These are phyloP conservation scores for Turnera subulata DNA, from an alignment of 345 rosid genomes.

Conservation along the genomic window DNA sequence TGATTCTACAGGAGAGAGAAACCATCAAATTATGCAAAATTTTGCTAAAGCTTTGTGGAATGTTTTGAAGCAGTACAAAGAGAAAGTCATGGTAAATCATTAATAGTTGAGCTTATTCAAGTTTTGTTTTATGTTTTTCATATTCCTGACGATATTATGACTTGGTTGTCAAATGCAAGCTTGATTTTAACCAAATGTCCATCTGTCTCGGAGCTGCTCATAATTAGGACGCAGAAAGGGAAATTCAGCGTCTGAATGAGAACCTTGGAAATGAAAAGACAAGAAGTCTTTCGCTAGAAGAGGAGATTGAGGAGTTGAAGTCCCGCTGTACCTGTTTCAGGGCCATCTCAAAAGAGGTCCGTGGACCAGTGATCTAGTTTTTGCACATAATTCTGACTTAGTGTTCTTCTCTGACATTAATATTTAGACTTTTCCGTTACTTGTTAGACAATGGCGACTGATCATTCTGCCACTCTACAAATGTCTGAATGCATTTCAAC, in stretches of 20 bases:
- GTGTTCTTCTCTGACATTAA: no score
- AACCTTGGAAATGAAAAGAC: conserved; percentile 46
- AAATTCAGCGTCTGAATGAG: conserved; percentile 46
- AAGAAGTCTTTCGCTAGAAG: conserved; percentile 45
- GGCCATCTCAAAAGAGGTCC: conserved; percentile 23
- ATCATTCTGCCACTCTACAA: neutral
- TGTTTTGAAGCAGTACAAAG: conserved; percentile 67
- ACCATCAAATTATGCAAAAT: conserved; percentile 46
- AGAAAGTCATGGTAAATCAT: conserved; percentile 60
- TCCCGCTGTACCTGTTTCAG: conserved; percentile 36
- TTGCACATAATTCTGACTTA: neutral
- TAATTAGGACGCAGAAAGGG: conserved; percentile 63
- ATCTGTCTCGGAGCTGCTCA: neutral
- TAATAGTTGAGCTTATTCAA: neutral
- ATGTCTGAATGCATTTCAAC: neutral
- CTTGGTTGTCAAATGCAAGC: conserved; percentile 3
- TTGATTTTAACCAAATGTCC: conserved; percentile 1
- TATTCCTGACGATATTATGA: neutral
- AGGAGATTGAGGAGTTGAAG: conserved; percentile 45
- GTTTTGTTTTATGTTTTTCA: neutral
- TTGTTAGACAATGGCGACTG: neutral
- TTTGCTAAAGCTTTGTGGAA: conserved; percentile 77
- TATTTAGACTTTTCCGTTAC: neutral
- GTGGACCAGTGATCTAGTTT: conserved; percentile 10
- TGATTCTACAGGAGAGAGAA: conserved; percentile 37